Evolutionary conservation across 352 stramenopile genomes (phyloP).

Genomic region (Elongisporangium prolatum): DNA sequence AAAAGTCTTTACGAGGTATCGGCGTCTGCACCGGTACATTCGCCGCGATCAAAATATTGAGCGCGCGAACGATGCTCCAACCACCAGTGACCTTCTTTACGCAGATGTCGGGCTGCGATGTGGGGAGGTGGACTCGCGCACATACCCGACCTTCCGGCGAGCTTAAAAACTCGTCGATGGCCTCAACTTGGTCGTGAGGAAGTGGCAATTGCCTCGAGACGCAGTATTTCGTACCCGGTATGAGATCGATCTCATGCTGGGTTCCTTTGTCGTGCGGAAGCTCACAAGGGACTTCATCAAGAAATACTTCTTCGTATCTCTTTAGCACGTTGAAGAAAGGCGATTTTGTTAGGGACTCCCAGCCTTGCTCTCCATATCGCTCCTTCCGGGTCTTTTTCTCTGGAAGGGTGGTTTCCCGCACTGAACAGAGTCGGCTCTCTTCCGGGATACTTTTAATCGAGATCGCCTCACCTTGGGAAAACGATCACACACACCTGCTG

Average conservation of each 20-base stretch:
- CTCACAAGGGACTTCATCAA: slow-evolving; percentile 11
- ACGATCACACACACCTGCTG: slow-evolving; percentile 14
- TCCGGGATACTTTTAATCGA: too few relatives aligned
- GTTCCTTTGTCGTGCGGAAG: slow-evolving; percentile 11
- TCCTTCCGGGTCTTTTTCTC: slow-evolving; percentile 12
- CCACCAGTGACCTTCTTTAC: slow-evolving; percentile 15
- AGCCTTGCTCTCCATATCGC: slow-evolving; percentile 13
- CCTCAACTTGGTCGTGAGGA: slow-evolving; percentile 16
- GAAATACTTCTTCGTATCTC: slow-evolving; percentile 11
- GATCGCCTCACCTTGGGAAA: too few relatives aligned
- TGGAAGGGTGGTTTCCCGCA: not conserved
- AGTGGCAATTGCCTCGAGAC: slow-evolving; percentile 21
- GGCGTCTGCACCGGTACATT: slow-evolving; percentile 25
- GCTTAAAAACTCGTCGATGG: slow-evolving; percentile 16
- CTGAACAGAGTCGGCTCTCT: too few relatives aligned
- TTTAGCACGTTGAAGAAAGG: slow-evolving; percentile 5
- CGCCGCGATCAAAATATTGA: slow-evolving; percentile 26
- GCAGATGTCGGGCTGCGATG: slow-evolving; percentile 20
- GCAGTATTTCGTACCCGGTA: slow-evolving; percentile 21
- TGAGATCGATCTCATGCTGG: slow-evolving; percentile 22
- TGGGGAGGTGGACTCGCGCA: slow-evolving; percentile 14
- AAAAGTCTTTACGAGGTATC: slow-evolving; percentile 23
- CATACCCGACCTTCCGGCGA: slow-evolving; percentile 5
- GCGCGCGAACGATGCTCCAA: slow-evolving; percentile 26
- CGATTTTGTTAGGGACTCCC: slow-evolving; percentile 1